A percentile compares a stretch with the other conserved stretches of the same genome.
These are phyloP conservation scores for Umbelopsis sp. DNA, from an alignment of 192 early-diverging fungal genomes.

Conservation along the genomic window DNA sequence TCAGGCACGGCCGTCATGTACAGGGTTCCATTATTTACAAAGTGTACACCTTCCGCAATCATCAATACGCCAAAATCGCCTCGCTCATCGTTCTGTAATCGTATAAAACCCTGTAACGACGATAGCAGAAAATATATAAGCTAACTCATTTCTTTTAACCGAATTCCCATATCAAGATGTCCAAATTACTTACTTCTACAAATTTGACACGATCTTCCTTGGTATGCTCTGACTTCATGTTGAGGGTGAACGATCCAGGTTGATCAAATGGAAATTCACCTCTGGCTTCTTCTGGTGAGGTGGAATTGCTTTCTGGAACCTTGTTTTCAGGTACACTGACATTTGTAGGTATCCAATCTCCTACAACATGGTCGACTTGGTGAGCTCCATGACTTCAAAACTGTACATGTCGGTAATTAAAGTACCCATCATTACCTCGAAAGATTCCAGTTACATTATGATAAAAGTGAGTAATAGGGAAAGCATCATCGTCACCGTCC, in stretches of 20 bases:
- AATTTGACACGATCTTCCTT: slow-evolving; percentile 47
- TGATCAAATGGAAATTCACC: slow-evolving; percentile 25
- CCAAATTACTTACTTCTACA: slow-evolving; percentile 36
- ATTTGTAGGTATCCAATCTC: slow-evolving; percentile 30
- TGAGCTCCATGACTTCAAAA: no score
- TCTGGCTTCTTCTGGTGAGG: slow-evolving; percentile 21
- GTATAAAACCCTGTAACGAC: slow-evolving; percentile 41
- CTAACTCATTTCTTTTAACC: no score
- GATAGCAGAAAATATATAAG: background rate
- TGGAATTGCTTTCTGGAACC: slow-evolving; percentile 6
- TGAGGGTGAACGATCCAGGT: slow-evolving; percentile 31
- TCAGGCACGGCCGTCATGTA: slow-evolving; percentile 52
- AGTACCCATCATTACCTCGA: slow-evolving; percentile 40
- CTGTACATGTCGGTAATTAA: background rate
- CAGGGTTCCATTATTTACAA: slow-evolving; percentile 52
- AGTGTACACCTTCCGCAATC: slow-evolving; percentile 50
- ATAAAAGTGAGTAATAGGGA: slow-evolving; percentile 41
- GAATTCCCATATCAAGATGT: no score
- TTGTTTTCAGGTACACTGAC: background rate
- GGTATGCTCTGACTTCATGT: slow-evolving; percentile 36
- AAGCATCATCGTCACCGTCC: background rate
- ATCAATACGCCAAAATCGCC: slow-evolving; percentile 48
- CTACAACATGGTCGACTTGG: background rate
- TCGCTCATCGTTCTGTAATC: slow-evolving; percentile 47
- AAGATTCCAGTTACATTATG: slow-evolving; percentile 57